Evolutionary conservation across 345 rosid genomes (phyloP), one percentile per base, ranked within the genome.

Genomic region (Trapa bicornis): DNA sequence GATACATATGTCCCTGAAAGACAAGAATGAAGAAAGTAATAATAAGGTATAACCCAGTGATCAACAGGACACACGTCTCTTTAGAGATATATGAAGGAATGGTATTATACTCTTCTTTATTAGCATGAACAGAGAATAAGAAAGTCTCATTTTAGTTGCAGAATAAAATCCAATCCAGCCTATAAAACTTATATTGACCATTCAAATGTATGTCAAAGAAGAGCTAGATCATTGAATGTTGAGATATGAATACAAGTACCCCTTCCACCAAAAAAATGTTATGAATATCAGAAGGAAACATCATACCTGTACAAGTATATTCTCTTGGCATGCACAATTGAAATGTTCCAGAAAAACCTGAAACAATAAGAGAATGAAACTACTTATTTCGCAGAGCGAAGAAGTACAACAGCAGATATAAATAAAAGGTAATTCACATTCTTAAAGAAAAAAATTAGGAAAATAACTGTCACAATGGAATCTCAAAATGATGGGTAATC

Each of bases 261-360:
- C 29, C 29, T 22, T 22, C 29, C 29, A 22, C 29, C 29, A 22
- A 22, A 22, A 22, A 22, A 22, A 22, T 22, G 29, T 22, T 22
- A 22, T 43, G 68, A 54, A 22, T 17, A 53, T 22, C 38, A 33
- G 53, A 42, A 50, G 67, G 35, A 3, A 67, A 48, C 35, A 61
- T 14, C 37, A 13, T 76, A 93, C 98, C 97, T 93, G 98, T 67
- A 89, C 77, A 78, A 93, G 96, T 73, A 93, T 85, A 82, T 85
- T 88, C 81, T 90, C 98, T 68, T 93, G 98, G 74, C 75, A 87
- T 70, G 98, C 98, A 85, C 98, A 93, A 75, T 93, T 93, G 73
- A 93, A 93, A 83, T 93, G 97, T 78, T 83, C 89, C 74, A 93
- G 77, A 71, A 93, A 88, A 56, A 84, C 85, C 98, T 93, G 68